Percentiles rank a stretch among this genome's conserved stretches.
phyloP scores from a whole-genome alignment of 2,329 filamentous ascomycete species.

The Colletotrichum paranaense region DNA sequence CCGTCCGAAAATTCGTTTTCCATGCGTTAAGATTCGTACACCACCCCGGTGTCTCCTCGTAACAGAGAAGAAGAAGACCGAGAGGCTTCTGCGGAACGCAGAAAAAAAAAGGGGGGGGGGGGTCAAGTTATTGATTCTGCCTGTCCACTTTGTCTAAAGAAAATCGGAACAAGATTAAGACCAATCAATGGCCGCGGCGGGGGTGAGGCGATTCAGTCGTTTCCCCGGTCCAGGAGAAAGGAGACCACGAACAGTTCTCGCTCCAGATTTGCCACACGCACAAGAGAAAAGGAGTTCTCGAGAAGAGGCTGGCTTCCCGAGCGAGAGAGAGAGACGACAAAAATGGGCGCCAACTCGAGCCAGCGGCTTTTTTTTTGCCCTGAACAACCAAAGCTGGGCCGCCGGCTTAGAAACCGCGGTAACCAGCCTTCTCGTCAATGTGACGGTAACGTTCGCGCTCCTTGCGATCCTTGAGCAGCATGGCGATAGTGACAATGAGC shows the following conservation, averaged over 20 bases:
- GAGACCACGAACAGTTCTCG: not conserved
- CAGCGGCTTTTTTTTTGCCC: slow-evolving; percentile 3
- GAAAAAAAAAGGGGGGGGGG: not conserved
- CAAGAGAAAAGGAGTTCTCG: not conserved
- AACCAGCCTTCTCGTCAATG: slow-evolving; percentile 82
- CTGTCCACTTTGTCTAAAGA: slow-evolving; percentile 26
- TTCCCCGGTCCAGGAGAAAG: slow-evolving; percentile 12
- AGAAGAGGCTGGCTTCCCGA: slow-evolving; percentile 6
- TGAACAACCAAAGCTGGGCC: not conserved
- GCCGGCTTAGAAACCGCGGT: slow-evolving; percentile 55
- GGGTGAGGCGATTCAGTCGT: slow-evolving; percentile 15
- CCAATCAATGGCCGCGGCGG: slow-evolving; percentile 24
- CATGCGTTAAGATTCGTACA: slow-evolving; percentile 23
- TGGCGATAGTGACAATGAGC: slow-evolving; percentile 77
- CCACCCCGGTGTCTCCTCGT: not conserved
- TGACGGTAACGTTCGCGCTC: slow-evolving; percentile 82
- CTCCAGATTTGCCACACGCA: not conserved
- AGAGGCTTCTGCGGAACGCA: not conserved
- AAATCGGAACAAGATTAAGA: slow-evolving; percentile 21
- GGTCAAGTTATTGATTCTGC: slow-evolving; percentile 24
- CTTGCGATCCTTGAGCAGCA: slow-evolving; percentile 83
- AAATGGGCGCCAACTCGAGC: not conserved
- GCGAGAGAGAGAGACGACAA: slow-evolving; percentile 15
- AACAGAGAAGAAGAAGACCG: not conserved
- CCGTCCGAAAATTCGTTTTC: slow-evolving; percentile 24